Evolutionary conservation across 352 stramenopile genomes (phyloP).

Genomic region (Globisporangium camurandrum): DNA sequence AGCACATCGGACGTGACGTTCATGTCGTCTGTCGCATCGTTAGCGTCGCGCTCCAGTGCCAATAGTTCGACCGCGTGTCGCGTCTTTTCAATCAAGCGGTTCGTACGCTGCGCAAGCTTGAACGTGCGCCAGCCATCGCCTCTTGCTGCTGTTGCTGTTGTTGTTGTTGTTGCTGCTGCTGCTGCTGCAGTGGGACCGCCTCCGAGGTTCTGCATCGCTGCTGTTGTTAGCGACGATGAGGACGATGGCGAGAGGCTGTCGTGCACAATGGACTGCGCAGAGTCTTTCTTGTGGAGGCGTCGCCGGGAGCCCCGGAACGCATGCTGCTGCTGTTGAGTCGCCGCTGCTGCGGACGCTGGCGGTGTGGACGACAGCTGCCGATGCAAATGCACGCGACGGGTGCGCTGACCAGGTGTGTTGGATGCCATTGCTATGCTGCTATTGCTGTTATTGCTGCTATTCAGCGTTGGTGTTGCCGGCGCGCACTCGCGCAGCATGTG

Average conservation of each 20-base stretch:
- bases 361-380: not conserved
- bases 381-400: slow-evolving; percentile 8
- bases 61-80: slow-evolving; percentile 32
- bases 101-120: slow-evolving; percentile 52
- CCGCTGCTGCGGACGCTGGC: not conserved
- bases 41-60: slow-evolving; percentile 14
- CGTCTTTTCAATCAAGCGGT: slow-evolving; percentile 55
- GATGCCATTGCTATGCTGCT: slow-evolving; percentile 4
- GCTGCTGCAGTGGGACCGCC: too few relatives aligned
- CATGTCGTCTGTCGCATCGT: slow-evolving; percentile 4
- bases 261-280: slow-evolving; percentile 1
- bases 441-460: not conserved
- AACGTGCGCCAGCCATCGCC: slow-evolving; percentile 48
- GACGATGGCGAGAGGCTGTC: slow-evolving; percentile 1
- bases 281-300: slow-evolving; percentile 12
- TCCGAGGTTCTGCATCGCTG: not conserved
- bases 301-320: slow-evolving; percentile 7
- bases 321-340: slow-evolving; percentile 2
- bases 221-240: not conserved
- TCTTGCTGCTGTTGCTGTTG: too few relatives aligned
- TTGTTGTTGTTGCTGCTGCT: too few relatives aligned
- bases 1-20: not conserved
- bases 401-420: slow-evolving; percentile 5
- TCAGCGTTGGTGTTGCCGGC: slow-evolving; percentile 10
- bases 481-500: slow-evolving; percentile 48